Conservation (phyloP, 179 eudicot species). For the Nepenthes alata region DNA sequence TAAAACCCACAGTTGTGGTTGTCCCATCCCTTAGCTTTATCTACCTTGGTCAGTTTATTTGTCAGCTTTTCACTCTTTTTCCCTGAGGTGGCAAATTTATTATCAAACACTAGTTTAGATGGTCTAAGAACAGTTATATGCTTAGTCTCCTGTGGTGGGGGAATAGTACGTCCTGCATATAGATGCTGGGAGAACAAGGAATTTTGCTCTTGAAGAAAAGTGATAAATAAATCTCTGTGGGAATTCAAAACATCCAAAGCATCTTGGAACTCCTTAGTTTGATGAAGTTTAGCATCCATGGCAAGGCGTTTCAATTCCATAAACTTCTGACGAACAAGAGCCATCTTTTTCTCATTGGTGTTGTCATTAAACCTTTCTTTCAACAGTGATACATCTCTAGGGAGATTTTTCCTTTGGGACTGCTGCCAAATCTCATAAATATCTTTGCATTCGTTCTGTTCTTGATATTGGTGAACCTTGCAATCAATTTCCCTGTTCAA, state of each 20-base stretch:
- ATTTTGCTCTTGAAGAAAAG: constrained; percentile 76
- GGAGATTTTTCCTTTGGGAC: constrained; percentile 25
- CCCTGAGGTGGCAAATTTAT: constrained; percentile 26
- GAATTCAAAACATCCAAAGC: constrained; percentile 77
- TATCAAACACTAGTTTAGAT: constrained; percentile 49
- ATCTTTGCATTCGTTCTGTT: constrained; percentile 45
- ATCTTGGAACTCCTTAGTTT: constrained; percentile 72
- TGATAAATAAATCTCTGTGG: constrained; percentile 65
- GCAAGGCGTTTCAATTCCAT: constrained; percentile 77
- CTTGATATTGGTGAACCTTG: constrained; percentile 27
- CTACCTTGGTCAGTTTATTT: constrained; percentile 28
- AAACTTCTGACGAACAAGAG: constrained; percentile 74
- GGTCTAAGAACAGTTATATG: constrained; percentile 91
- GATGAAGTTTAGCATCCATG: constrained; percentile 72
- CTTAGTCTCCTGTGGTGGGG: constrained; percentile 62
- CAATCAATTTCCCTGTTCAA: constrained; percentile 17
- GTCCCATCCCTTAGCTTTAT: constrained; percentile 32
- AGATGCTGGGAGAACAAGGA: constrained; percentile 44
- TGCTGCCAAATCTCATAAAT: constrained; percentile 53
- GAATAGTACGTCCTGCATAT: constrained; percentile 25
- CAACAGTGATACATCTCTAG: constrained; percentile 41
- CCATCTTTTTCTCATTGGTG: constrained; percentile 50
- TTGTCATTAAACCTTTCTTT: constrained; percentile 35
- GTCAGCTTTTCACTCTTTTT: constrained; percentile 37
- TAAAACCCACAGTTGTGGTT: constrained; percentile 30